Conservation (phyloP, 345 rosid species). For the Salix koriyanagi region DNA sequence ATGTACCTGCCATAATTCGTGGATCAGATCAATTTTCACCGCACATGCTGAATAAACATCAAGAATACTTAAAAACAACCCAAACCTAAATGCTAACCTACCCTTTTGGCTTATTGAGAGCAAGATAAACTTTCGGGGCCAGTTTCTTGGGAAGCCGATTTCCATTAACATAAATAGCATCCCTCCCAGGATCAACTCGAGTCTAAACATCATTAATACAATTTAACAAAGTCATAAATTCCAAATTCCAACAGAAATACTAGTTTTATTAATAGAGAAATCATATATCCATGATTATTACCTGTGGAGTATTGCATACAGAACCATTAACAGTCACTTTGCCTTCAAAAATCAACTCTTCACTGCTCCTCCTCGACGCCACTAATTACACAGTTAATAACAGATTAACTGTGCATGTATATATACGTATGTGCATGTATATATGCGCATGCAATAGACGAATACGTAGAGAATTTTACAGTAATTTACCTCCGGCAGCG, state of each 20-base stretch:
- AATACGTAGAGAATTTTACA: not conserved
- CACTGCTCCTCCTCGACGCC: slow-evolving; percentile 84
- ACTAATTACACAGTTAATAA: slow-evolving; percentile 34
- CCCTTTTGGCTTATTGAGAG: slow-evolving; percentile 99
- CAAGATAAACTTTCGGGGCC: slow-evolving; percentile 86
- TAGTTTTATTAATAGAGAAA: not conserved
- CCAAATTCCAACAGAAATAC: not conserved
- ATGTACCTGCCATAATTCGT: slow-evolving; percentile 58
- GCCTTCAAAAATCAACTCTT: slow-evolving; percentile 82
- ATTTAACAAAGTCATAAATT: not conserved
- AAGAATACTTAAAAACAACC: not conserved
- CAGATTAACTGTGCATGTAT: not conserved
- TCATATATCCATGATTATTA: slow-evolving; percentile 7
- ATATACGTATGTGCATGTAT: not conserved
- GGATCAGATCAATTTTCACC: not conserved
- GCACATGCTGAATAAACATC: not conserved
- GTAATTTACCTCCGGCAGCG: slow-evolving; percentile 77
- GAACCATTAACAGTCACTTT: slow-evolving; percentile 86
- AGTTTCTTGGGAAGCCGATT: slow-evolving; percentile 78
- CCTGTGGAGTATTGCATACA: slow-evolving; percentile 79
- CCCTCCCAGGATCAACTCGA: slow-evolving; percentile 77
- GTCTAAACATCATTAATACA: slow-evolving; percentile 45
- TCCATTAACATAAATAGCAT: slow-evolving; percentile 82
- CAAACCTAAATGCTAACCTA: slow-evolving; percentile 25
- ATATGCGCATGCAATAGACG: not conserved